Conservation (phyloP, 371 early-diverging fungal genomes). For the Rhizomucor pusillus region DNA sequence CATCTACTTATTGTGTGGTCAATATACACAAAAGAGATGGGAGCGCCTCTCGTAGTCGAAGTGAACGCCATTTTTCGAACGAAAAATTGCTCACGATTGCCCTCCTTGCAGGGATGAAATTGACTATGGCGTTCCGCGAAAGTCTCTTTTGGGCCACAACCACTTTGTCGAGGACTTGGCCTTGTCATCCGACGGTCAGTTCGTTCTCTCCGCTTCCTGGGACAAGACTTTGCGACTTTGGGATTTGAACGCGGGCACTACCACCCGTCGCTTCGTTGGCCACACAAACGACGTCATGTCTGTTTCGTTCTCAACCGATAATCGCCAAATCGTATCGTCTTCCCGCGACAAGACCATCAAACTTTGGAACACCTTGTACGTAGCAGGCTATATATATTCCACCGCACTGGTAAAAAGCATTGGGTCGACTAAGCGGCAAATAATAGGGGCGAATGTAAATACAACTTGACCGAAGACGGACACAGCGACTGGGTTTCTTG, state of each 20-base stretch:
- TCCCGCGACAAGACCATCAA: slow-evolving; percentile 98
- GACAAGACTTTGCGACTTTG: slow-evolving; percentile 98
- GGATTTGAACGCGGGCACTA: slow-evolving; percentile 92
- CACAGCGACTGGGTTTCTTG: slow-evolving; percentile 98
- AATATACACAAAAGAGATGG: slow-evolving; percentile 1
- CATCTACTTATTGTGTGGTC: neutral
- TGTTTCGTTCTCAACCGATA: slow-evolving; percentile 98
- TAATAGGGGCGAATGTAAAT: slow-evolving; percentile 95
- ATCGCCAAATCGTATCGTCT: slow-evolving; percentile 97
- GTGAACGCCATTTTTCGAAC: slow-evolving; percentile 19
- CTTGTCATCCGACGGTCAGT: slow-evolving; percentile 97
- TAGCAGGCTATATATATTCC: too few species aligned
- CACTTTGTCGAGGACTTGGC: slow-evolving; percentile 97
- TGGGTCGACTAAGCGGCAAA: too few species aligned
- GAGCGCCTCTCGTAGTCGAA: slow-evolving; percentile 8
- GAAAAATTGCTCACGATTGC: slow-evolving; percentile 23
- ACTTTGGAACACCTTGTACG: slow-evolving; percentile 95
- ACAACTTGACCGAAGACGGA: slow-evolving; percentile 87
- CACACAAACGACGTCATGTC: slow-evolving; percentile 97
- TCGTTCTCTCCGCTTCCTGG: slow-evolving; percentile 96
- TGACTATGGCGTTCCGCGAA: slow-evolving; percentile 90
- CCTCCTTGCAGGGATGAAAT: slow-evolving; percentile 68
- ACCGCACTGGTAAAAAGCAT: too few species aligned
- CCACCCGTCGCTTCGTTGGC: slow-evolving; percentile 94
- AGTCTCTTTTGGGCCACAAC: slow-evolving; percentile 94